Conservation (phyloP, 177 flowering plant genomes). For the Vitis hybrid region DNA sequence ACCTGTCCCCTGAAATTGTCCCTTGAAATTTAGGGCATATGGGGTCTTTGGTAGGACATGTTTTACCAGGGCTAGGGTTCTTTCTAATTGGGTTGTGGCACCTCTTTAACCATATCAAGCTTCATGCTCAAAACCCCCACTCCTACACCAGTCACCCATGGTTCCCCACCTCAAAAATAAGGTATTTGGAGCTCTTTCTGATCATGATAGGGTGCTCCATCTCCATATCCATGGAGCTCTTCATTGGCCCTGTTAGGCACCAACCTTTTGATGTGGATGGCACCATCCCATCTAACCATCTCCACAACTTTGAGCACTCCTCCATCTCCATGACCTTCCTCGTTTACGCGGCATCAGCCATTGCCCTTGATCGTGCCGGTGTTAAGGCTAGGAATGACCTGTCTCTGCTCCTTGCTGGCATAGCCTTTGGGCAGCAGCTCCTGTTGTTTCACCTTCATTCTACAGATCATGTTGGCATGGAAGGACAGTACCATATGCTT, state of each 20-base stretch:
- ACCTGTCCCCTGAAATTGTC: neutral
- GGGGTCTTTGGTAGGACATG: constrained; percentile 77
- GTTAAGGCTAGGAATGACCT: constrained; percentile 32
- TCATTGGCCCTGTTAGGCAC: constrained; percentile 33
- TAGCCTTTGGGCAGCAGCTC: constrained; percentile 62
- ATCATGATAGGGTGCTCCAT: constrained; percentile 45
- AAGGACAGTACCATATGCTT: constrained; percentile 77
- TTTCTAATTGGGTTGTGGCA: constrained; percentile 78
- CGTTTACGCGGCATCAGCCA: constrained; percentile 46
- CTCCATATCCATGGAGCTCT: constrained; percentile 79
- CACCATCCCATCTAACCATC: constrained; percentile 82
- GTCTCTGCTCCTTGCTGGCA: constrained; percentile 43
- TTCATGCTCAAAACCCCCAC: constrained; percentile 43
- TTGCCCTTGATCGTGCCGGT: constrained; percentile 36
- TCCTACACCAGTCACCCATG: constrained; percentile 58
- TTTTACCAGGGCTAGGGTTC: constrained; percentile 80
- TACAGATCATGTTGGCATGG: constrained; percentile 67
- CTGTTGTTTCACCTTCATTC: constrained; percentile 76
- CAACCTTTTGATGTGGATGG: constrained; percentile 78
- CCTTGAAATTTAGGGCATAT: constrained; percentile 20
- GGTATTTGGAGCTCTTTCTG: constrained; percentile 60
- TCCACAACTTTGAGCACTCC: constrained; percentile 85
- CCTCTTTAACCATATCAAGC: constrained; percentile 66
- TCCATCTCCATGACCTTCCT: constrained; percentile 63
- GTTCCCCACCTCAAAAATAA: constrained; percentile 54